These are phyloP conservation scores for Chytridium lagenaria DNA, from an alignment of 371 early-diverging fungal genomes.

Conservation along the genomic window DNA sequence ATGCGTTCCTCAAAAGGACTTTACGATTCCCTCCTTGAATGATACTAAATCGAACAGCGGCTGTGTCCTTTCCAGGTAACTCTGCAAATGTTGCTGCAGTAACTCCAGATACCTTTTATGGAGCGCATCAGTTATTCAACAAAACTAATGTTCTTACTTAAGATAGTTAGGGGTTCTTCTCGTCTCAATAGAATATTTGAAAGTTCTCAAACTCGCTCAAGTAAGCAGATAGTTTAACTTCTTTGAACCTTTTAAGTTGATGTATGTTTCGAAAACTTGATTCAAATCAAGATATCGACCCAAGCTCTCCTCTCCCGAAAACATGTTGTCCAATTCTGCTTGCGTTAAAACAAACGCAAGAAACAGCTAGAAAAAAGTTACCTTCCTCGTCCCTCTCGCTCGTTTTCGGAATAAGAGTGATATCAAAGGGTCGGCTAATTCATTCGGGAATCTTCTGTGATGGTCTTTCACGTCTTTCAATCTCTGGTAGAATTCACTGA, in stretches of 20 bases:
- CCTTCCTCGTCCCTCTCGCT: conserved; percentile 64
- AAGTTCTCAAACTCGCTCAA: conserved; percentile 74
- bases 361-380: too few species aligned
- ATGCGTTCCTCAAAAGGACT: neutral
- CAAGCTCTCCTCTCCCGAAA: conserved; percentile 89
- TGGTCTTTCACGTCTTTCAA: conserved; percentile 82
- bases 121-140: neutral
- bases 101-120: conserved; percentile 68
- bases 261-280: conserved; percentile 72
- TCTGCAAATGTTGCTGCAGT: conserved; percentile 72
- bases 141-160: conserved; percentile 49
- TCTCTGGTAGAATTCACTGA: conserved; percentile 87
- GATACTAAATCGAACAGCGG: conserved; percentile 79
- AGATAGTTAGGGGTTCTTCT: conserved; percentile 68
- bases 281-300: conserved; percentile 92
- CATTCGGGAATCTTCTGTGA: conserved; percentile 84
- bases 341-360: too few species aligned
- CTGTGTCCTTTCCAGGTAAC: conserved; percentile 76
- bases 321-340: conserved; percentile 82
- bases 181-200: conserved; percentile 63
- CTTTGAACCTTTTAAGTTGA: conserved; percentile 80
- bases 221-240: conserved; percentile 82
- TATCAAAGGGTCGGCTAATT: conserved; percentile 78
- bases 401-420: conserved; percentile 72
- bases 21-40: conserved; percentile 51